Evolutionary conservation across 148 eudicot genomes (phyloP), one percentile per base, ranked within the genome.

Genomic region (Vaccinium corymbosum): DNA sequence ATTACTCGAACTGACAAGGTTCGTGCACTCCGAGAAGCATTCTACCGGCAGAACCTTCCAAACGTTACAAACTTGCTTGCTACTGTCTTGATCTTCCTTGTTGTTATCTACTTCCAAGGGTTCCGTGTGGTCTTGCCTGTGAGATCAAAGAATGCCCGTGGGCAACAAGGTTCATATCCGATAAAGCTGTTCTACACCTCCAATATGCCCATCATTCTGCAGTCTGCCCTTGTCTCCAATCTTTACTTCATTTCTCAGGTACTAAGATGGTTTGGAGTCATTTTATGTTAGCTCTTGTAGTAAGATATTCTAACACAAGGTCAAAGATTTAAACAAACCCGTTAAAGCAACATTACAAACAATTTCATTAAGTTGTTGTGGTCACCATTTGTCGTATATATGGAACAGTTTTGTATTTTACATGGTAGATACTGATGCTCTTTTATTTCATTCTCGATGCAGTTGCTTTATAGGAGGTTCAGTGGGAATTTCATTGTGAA

Each of bases 171-270:
- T 4, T 94, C 96, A 32, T 94, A 94, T 79, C 98, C 98, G 64
- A 94, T 94, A 75, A 95, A 95, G 90, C 85, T 95, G 83, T 95
- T 95, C 78, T 95, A 95, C 93, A 95, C 98, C 86, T 95, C 98
- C 70, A 95, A 95, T 89, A 95, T 95, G 98, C 98, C 98, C 35
- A 94, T 94, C 82, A 94, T 94, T 76, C 93, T 94, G 78, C 98
- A 94, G 80, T 94, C 98, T 86, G 98, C 98, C 49, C 96, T 94
- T 82, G 98, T 93, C 0, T 88, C 98, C 86, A 94, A 94, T 88
- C 92, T 94, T 57, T 94, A 94, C 88, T 93, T 94, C 87, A 92
- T 94, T 86, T 94, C 98, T 32, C 98, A 93, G 98, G 98, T 92
- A 55, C 1, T 7, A 49, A 4, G 8, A 9, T 35, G 11, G n/a